These are phyloP conservation scores for Calcarisporium arbuscula DNA, from an alignment of 2,329 filamentous ascomycete genomes.

Conservation along the genomic window DNA sequence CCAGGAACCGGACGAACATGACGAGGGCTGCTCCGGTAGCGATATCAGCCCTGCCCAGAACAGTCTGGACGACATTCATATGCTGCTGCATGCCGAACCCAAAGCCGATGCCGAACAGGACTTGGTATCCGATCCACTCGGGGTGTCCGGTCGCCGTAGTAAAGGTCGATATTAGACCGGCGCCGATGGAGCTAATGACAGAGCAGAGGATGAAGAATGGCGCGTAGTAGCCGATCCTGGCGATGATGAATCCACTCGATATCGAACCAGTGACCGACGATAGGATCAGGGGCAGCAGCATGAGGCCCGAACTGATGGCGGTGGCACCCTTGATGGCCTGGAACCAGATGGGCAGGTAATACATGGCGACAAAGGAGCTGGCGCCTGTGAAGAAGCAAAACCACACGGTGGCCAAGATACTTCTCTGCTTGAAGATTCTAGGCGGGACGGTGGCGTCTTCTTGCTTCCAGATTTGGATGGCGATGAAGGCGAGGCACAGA, in stretches of 20 bases:
- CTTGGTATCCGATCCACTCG: conserved; percentile 39
- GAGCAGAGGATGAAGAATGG: conserved; percentile 30
- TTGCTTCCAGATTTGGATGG: conserved; percentile 23
- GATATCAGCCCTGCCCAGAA: conserved; percentile 32
- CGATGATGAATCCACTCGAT: conserved; percentile 21
- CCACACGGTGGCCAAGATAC: conserved; percentile 22
- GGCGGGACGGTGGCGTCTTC: conserved; percentile 33
- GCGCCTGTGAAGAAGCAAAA: conserved; percentile 27
- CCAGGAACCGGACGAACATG: conserved; percentile 39
- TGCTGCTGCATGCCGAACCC: conserved; percentile 36
- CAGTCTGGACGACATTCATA: conserved; percentile 36
- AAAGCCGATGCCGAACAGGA: conserved; percentile 34
- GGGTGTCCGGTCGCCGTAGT: conserved; percentile 21
- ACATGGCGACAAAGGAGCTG: conserved; percentile 17
- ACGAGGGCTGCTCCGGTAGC: conserved; percentile 35
- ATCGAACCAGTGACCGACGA: conserved; percentile 6
- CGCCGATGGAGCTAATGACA: conserved; percentile 22
- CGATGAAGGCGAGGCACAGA: conserved; percentile 7
- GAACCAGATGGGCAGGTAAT: conserved; percentile 32
- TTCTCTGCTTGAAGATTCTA: conserved; percentile 29
- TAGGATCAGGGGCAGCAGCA: conserved; percentile 11
- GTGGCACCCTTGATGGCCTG: conserved; percentile 30
- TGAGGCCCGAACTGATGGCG: conserved; percentile 21
- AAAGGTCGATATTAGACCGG: conserved; percentile 34
- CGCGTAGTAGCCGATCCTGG: conserved; percentile 31